Percentiles rank a stretch among this genome's conserved stretches.
Conservation (phyloP, 805 yeast genomes). For the Brettanomyces anomalus region DNA sequence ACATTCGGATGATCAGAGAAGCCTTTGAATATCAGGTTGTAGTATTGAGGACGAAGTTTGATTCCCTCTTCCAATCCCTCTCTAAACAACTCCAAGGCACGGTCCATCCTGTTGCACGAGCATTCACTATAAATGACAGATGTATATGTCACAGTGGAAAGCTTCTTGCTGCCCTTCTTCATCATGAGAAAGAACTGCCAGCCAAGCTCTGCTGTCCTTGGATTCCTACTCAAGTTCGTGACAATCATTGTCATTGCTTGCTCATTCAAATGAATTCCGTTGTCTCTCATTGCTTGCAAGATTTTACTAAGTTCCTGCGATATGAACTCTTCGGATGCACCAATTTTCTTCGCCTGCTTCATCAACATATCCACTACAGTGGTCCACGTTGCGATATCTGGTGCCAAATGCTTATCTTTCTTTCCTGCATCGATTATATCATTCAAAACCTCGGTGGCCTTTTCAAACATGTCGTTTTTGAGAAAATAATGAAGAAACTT, state of each 20-base stretch:
- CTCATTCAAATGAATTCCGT: constrained; percentile 30
- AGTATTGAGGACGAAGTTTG: constrained; percentile 28
- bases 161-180: constrained; percentile 23
- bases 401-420: constrained; percentile 26
- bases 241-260: constrained; percentile 44
- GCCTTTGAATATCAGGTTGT: constrained; percentile 40
- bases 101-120: constrained; percentile 29
- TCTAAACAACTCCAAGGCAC: constrained; percentile 34
- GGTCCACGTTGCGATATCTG: constrained; percentile 58
- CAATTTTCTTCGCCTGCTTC: constrained; percentile 37
- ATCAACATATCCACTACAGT: constrained; percentile 46
- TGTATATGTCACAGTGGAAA: constrained; percentile 32
- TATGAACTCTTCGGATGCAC: constrained; percentile 25
- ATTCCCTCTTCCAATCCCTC: constrained; percentile 27
- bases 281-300: constrained; percentile 30
- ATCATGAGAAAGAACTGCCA: constrained; percentile 37
- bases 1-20: constrained; percentile 30
- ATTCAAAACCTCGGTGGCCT: constrained; percentile 41
- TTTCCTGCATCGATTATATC: constrained; percentile 28
- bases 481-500: constrained; percentile 36
- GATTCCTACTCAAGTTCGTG: constrained; percentile 41
- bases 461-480: constrained; percentile 28
- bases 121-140: constrained; percentile 41
- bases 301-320: constrained; percentile 20
- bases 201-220: constrained; percentile 42